Evolutionary conservation across 345 rosid species (phyloP), one percentile per base, ranked within the genome.

Genomic region (Eucalyptus erythrocorys): DNA sequence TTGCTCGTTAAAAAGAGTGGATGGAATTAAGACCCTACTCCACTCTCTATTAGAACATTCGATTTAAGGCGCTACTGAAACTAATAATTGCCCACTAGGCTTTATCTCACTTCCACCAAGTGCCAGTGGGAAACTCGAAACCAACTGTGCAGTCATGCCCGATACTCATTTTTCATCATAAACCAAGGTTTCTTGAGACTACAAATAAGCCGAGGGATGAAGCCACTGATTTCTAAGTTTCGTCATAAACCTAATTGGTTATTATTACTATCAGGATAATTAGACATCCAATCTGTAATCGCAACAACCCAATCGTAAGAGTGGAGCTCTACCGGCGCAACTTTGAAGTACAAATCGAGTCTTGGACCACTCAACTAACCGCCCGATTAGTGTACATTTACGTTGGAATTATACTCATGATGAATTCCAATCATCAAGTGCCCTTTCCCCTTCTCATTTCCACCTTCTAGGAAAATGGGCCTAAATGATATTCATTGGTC

Each of bases 251-350:
- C 57, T 51, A 51, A 51, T 21, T 51, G 57, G 26, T 51, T 21
- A 51, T 1, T 51, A 51, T 51, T 21, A 51, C 0, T 21, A 0
- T 0, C 0, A 0, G 2, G 26, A 51, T 10, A 51, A 51, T 51
- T 51, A 51, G 57, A 51, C 57, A 51, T 51, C 26, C 0, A 51
- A 51, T 4, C 0, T 21, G 26, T 51, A 50, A 51, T 51, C 0
- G 57, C 10, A 51, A 51, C 0, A 0, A 51, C 0, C 10, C 1
- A 51, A 51, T 51, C 10, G 4, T 51, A 51, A 51, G 10, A 3
- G 26, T 1, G 57, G 57, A 51, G 57, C 57, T 51, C 57, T 51
- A 51, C 9, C 57, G 1, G 5, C 12, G 22, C 42, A 16, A 32
- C 22, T 16, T 16, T 5, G 79, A 0, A 1, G 37, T 71, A 5